phyloP scores from a whole-genome alignment of 163 green algal species.

The Chlamydomonas reinhardtii region DNA sequence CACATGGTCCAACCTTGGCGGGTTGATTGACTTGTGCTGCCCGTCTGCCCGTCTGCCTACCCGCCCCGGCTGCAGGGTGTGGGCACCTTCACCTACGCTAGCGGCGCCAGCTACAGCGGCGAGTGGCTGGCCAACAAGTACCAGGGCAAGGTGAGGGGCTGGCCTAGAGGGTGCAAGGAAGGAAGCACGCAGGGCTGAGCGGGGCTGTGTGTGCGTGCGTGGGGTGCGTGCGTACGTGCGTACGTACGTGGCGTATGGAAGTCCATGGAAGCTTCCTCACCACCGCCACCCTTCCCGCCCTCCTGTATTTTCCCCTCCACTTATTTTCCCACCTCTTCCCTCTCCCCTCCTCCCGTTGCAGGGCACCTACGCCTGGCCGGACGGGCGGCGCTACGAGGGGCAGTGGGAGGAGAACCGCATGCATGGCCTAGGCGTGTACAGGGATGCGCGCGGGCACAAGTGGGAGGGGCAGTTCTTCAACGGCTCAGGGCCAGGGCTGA shows the following conservation, averaged over 20 bases:
- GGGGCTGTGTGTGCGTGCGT: too few relatives aligned
- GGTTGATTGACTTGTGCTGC: too few relatives aligned
- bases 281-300: not conserved
- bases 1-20: too few relatives aligned
- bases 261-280: too few relatives aligned
- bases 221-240: slow-evolving; percentile 34
- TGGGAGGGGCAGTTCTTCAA: slow-evolving; percentile 79
- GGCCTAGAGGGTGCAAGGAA: not conserved
- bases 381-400: slow-evolving; percentile 49
- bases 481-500: slow-evolving; percentile 69
- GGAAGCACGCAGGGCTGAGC: too few relatives aligned
- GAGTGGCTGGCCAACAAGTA: slow-evolving; percentile 67
- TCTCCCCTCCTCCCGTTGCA: not conserved
- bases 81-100: slow-evolving; percentile 75
- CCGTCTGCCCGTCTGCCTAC: too few relatives aligned
- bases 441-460: slow-evolving; percentile 61
- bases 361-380: slow-evolving; percentile 40
- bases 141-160: slow-evolving; percentile 50
- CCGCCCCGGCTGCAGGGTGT: slow-evolving; percentile 65
- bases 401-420: slow-evolving; percentile 66
- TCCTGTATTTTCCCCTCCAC: too few relatives aligned
- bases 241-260: too few relatives aligned
- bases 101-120: slow-evolving; percentile 63
- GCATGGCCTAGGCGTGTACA: slow-evolving; percentile 66
- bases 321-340: not conserved